These are phyloP conservation scores for Bipolaris cookei DNA, from an alignment of 2,329 filamentous ascomycete species.

Conservation along the genomic window DNA sequence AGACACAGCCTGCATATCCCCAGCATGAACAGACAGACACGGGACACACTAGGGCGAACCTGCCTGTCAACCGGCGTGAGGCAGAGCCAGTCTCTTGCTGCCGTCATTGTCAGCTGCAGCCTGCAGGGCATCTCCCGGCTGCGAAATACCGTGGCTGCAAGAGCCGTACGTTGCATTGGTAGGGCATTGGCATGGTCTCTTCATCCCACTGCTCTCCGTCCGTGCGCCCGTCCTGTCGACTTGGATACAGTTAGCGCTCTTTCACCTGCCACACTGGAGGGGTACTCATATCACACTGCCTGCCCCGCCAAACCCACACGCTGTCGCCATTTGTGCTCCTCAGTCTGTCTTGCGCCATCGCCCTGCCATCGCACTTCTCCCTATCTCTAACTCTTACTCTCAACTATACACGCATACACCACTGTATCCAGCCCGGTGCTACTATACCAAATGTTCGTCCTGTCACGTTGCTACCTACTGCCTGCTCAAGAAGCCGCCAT, in stretches of 20 bases:
- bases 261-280: conserved; percentile 32
- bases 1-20: conserved; percentile 35
- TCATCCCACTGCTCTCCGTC: conserved; percentile 16
- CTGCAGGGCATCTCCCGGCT: conserved; percentile 18
- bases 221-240: conserved; percentile 24
- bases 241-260: conserved; percentile 36
- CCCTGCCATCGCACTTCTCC: conserved; percentile 28
- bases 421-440: conserved; percentile 34
- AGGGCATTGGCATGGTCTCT: no score
- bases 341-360: conserved; percentile 13
- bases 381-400: conserved; percentile 18
- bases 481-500: conserved; percentile 39
- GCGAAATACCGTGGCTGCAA: conserved; percentile 22
- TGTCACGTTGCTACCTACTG: conserved; percentile 45
- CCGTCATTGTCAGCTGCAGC: conserved; percentile 20
- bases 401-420: conserved; percentile 34
- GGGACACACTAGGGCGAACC: conserved; percentile 40
- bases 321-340: conserved; percentile 33
- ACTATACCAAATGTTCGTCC: conserved; percentile 51
- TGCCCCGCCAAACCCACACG: conserved; percentile 40
- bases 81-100: conserved; percentile 18
- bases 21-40: conserved; percentile 51
- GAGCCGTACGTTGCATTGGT: conserved; percentile 10
- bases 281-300: conserved; percentile 36
- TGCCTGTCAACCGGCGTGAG: conserved; percentile 19